Evolutionary conservation across 2,329 filamentous ascomycete genomes (phyloP), one percentile per base, ranked within the genome.

Genomic region (Triangularia verruculosa): DNA sequence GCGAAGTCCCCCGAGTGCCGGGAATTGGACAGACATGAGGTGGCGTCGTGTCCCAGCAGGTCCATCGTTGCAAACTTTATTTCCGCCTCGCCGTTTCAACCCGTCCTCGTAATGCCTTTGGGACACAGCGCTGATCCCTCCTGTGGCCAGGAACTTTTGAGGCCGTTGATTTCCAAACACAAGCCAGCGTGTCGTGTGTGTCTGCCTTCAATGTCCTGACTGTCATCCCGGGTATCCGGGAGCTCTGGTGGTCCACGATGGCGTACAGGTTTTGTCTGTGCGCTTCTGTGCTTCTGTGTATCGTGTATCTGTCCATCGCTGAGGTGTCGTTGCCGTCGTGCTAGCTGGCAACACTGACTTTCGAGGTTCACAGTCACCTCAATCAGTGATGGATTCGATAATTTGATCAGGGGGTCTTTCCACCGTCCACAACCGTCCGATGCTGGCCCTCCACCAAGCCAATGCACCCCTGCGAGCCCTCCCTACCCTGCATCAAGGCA

Each of bases 11-110:
- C 57, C 57, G 57, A 52, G 57, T n/a, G 11, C 34, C 34, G 57
- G 57, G 57, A 43, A 59, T 24, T 27, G 25, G 17, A 39, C 24
- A 58, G n/a, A n/a, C n/a, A n/a, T n/a, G n/a, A n/a, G n/a, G n/a
- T 30, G 25, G 15, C 24, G 6, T 39, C 34, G 7, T 4, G 24
- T 3, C 39, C 34, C 17, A 52, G 39, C 57, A 39, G 39, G 27
- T 52, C 20, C 51, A 54, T 25, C 17, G 39, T 59, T 27, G 34
- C 34, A 39, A 59, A 59, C 57, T 52, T 30, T 59, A 59, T 59
- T 51, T 59, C 32, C 39, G 25, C 39, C 39, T 54, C 51, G 51
- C 12, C 20, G 20, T 54, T 54, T 54, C 51, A 24, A 54, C 20
- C 22, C 51, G 3, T 54, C 12, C 20, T 54, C 24, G 51, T 24